Base-by-base conservation (phyloP, 2,329 filamentous ascomycete genomes). In the Fusarium newnesense region DNA sequence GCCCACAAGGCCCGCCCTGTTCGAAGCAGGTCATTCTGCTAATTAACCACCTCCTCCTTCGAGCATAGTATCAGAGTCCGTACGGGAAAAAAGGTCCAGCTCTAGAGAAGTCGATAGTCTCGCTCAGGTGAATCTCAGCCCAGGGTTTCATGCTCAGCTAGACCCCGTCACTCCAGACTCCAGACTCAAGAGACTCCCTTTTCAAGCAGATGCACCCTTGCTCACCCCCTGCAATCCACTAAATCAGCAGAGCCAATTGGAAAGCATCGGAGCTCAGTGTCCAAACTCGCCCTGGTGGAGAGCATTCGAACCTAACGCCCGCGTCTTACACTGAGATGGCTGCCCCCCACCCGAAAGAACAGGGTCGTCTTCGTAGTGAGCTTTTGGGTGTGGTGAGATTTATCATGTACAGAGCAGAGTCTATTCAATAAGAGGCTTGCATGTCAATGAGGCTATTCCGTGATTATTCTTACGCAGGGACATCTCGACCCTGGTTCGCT, bases 41-140 rank as follows among this genome's bases (percentile, higher is more conserved):
- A 72, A 68, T 57, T 65, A 72, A 68, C 60, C 72, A 76, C 76
- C 76, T 77, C 75, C 76, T 77, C 60, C 37, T 75, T 77, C 69
- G 71, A 69, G 76, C 56, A 67, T 77, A 77, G 75, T 44, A 69
- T 63, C 18, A 21, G 40, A 59, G 64, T 28, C 61, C 56, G 18
- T 63, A 52, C 39, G 64, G 37, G 49, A 67, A 43, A 67, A 67
- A 47, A 52, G 57, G 42, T 10, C 44, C 63, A 72, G 54, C 62
- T 49, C 39, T 19, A 40, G 34, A 54, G 37, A 68, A 32, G 50
- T 32, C 28, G 24, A 28, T 39, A 60, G 43, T 36, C 59, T 43
- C 32, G 32, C 19, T 34, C 19, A 30, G 19, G 34, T 40, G 13
- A 40, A 54, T 26, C 13, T 32, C 28, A 53, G 13, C 40, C 21